Conservation (phyloP, 1,139 yeast genomes). For the Pichia sp. region DNA sequence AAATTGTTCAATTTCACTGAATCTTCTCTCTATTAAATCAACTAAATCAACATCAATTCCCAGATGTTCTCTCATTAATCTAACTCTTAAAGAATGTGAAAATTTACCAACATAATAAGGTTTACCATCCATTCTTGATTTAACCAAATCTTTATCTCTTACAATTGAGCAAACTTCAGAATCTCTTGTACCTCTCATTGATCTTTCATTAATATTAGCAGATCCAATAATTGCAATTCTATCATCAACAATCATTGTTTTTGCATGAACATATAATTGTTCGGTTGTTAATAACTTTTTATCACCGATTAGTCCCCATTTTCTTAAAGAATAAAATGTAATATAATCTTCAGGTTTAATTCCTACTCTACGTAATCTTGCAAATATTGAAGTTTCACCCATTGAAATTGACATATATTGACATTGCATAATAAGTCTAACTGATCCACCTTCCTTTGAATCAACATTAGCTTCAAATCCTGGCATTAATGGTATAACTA, state of each 20-base stretch:
- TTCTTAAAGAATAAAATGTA: slow-evolving; percentile 84
- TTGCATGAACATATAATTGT: slow-evolving; percentile 90
- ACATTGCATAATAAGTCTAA: slow-evolving; percentile 93
- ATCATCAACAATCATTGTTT: slow-evolving; percentile 89
- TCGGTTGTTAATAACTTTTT: slow-evolving; percentile 73
- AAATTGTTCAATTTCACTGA: slow-evolving; percentile 50
- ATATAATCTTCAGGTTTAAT: slow-evolving; percentile 83
- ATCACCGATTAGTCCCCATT: slow-evolving; percentile 92
- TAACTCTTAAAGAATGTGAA: slow-evolving; percentile 81
- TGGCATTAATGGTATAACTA: slow-evolving; percentile 93
- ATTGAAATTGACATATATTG: slow-evolving; percentile 91
- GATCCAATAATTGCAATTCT: slow-evolving; percentile 90
- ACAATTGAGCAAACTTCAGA: slow-evolving; percentile 89
- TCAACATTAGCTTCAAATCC: slow-evolving; percentile 95
- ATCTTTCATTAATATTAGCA: slow-evolving; percentile 92
- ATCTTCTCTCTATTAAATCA: slow-evolving; percentile 76
- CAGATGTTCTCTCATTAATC: slow-evolving; percentile 93
- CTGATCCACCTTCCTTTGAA: slow-evolving; percentile 87
- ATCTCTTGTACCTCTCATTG: slow-evolving; percentile 89
- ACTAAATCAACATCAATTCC: slow-evolving; percentile 89
- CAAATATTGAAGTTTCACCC: slow-evolving; percentile 86
- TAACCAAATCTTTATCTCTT: slow-evolving; percentile 72
- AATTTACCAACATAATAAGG: slow-evolving; percentile 79
- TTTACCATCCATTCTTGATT: slow-evolving; percentile 74
- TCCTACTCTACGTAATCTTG: slow-evolving; percentile 69